These are phyloP conservation scores for Macrolepiota dolichaula DNA, from an alignment of 768 basidiomycete genomes.

Conservation along the genomic window DNA sequence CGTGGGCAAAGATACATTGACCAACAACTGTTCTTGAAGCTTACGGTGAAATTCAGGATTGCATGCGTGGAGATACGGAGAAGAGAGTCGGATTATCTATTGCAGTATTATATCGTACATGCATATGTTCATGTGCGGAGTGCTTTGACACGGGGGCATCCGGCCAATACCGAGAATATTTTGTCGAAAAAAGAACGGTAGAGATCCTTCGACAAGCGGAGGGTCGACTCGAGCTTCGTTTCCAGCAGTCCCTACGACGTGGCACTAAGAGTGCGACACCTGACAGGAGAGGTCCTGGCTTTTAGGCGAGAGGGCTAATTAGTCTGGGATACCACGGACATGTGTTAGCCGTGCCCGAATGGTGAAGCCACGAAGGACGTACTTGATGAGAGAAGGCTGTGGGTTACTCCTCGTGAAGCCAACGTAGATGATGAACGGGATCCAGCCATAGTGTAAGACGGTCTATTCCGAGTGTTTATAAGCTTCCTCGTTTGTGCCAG, in stretches of 20 bases:
- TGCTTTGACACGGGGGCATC: background rate
- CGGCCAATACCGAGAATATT: background rate
- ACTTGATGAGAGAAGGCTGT: slow-evolving; percentile 95
- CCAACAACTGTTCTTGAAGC: background rate
- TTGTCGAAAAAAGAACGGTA: background rate
- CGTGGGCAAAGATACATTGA: background rate
- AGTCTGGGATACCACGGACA: slow-evolving; percentile 48
- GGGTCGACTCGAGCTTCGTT: background rate
- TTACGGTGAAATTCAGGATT: background rate
- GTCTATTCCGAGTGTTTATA: slow-evolving; percentile 45
- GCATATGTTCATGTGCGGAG: slow-evolving; percentile 5
- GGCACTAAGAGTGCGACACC: slow-evolving; percentile 17
- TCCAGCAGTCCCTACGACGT: slow-evolving; percentile 15
- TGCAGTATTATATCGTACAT: slow-evolving; percentile 13
- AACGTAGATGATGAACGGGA: slow-evolving; percentile 94
- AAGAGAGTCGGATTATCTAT: slow-evolving; percentile 6
- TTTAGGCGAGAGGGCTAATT: slow-evolving; percentile 88
- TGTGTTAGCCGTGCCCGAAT: slow-evolving; percentile 5
- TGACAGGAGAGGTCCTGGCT: slow-evolving; percentile 1
- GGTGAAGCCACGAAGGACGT: slow-evolving; percentile 27
- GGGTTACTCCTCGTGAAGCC: slow-evolving; percentile 92
- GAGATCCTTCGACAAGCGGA: background rate
- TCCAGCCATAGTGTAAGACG: slow-evolving; percentile 92
- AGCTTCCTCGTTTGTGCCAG: background rate
- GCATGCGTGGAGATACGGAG: background rate